phyloP scores from a whole-genome alignment of 1,139 yeast species.

The Taphrina betulina region DNA sequence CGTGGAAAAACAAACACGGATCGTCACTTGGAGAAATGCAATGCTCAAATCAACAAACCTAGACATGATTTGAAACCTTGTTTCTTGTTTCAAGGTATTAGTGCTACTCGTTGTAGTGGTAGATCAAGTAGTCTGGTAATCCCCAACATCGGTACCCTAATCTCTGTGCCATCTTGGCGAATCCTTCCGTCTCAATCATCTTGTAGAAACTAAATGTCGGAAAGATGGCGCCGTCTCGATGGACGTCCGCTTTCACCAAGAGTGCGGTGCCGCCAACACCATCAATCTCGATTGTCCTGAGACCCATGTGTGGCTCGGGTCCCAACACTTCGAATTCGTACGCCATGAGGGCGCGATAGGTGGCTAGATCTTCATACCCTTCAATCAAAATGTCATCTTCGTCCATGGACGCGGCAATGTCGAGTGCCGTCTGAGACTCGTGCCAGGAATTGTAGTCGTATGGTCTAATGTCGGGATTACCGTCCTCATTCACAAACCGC shows the following conservation, averaged over 20 bases:
- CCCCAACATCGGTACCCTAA: slow-evolving; percentile 89
- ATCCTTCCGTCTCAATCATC: slow-evolving; percentile 95
- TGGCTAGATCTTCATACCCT: slow-evolving; percentile 85
- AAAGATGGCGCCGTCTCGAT: slow-evolving; percentile 98
- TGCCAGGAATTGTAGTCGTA: slow-evolving; percentile 97
- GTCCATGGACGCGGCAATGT: slow-evolving; percentile 64
- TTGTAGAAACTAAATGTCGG: slow-evolving; percentile 97
- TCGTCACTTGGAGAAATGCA: no score
- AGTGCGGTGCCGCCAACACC: slow-evolving; percentile 98
- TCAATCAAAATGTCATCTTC: slow-evolving; percentile 93
- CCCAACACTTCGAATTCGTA: slow-evolving; percentile 64
- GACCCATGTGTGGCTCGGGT: slow-evolving; percentile 44
- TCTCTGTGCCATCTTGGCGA: slow-evolving; percentile 96
- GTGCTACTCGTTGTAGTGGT: slow-evolving; percentile 52
- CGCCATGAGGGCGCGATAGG: slow-evolving; percentile 95
- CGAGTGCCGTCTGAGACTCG: slow-evolving; percentile 80
- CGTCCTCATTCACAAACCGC: slow-evolving; percentile 57
- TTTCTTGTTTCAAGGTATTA: no score
- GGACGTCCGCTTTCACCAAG: slow-evolving; percentile 93
- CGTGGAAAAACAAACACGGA: no score
- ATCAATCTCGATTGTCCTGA: slow-evolving; percentile 57
- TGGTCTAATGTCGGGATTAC: slow-evolving; percentile 68
- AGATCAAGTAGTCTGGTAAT: slow-evolving; percentile 88
- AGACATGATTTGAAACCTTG: no score
- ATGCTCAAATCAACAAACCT: no score